These are phyloP conservation scores for Chaetomiaceae sp. DNA, from an alignment of 2,329 filamentous ascomycete species.

Conservation along the genomic window DNA sequence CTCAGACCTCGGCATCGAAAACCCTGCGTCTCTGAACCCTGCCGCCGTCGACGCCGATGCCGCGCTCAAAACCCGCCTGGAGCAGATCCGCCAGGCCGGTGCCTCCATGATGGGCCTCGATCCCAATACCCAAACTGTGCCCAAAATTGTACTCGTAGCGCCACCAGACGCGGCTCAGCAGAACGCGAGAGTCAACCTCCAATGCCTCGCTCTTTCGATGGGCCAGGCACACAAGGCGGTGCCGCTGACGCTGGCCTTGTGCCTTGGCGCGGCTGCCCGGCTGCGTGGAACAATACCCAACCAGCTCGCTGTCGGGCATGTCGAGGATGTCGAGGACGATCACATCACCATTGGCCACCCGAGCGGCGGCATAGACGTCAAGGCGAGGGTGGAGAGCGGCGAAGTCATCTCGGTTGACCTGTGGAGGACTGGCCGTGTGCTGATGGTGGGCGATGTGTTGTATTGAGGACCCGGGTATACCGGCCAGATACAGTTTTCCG, in stretches of 20 bases:
- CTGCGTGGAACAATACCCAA: slow-evolving; percentile 41
- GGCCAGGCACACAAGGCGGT: slow-evolving; percentile 42
- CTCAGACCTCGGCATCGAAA: slow-evolving; percentile 30
- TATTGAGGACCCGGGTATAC: slow-evolving; percentile 28
- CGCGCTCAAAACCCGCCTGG: slow-evolving; percentile 32
- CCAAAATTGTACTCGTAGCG: slow-evolving; percentile 45
- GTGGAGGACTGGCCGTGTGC: slow-evolving; percentile 43
- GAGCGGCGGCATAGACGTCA: slow-evolving; percentile 44
- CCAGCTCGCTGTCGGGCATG: slow-evolving; percentile 27
- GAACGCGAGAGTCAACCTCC: slow-evolving; percentile 34
- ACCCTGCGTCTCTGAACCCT: slow-evolving; percentile 23
- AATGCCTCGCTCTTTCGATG: slow-evolving; percentile 45
- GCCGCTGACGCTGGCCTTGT: slow-evolving; percentile 39
- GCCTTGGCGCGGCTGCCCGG: slow-evolving; percentile 37
- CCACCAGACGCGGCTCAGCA: slow-evolving; percentile 25
- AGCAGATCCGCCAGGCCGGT: slow-evolving; percentile 36
- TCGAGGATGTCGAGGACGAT: slow-evolving; percentile 25
- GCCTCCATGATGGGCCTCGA: slow-evolving; percentile 40
- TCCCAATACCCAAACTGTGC: slow-evolving; percentile 35
- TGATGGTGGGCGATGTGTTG: slow-evolving; percentile 48
- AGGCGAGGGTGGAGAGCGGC: slow-evolving; percentile 38
- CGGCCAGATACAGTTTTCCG: neutral
- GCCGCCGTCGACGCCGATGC: slow-evolving; percentile 32
- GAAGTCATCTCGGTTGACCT: slow-evolving; percentile 42
- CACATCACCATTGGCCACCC: slow-evolving; percentile 46